Base-by-base conservation (phyloP, 371 early-diverging fungal genomes). In the Rhizopus stolonifer region DNA sequence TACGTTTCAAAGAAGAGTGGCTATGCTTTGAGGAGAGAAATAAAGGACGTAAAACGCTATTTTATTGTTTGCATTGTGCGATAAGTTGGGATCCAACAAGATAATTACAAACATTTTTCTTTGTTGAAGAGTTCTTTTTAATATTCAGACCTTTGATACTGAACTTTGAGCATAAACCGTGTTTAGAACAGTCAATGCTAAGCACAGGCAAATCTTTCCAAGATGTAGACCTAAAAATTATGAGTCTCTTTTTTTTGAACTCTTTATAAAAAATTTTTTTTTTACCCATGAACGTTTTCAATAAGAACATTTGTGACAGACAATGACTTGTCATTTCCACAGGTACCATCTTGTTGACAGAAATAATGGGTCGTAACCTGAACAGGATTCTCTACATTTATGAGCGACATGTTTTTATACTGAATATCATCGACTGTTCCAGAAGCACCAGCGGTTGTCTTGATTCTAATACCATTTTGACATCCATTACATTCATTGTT, bases 391-490 rank as follows among this genome's bases (percentile, higher is more conserved):
- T 70, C 67, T 10, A 29, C 58, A 23, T 49, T 56, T n/a, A 45
- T 38, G 21, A 70, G 49, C 7, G 48, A 26, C 9, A 64, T 46
- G 22, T 64, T 44, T 29, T 64, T 23, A n/a, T 54, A 70, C 13
- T 49, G 60, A 43, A 70, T 49, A 22, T 58, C 52, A 17, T 36
- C 39, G 17, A 70, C 67, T 4, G 52, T 31, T 7, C 70, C 67
- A 32, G 58, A 58, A 22, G 67, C 70, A 9, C 70, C 70, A 8
- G 64, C 53, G 64, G 64, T 64, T 10, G 67, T 67, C 65, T 70
- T 70, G 60, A 70, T 67, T 52, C 69, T 55, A 21, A 70, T 51
- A 59, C 71, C 71, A 32, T 67, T 70, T 53, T 67, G 67, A 42
- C 71, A 70, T 34, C 64, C 49, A 31, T 47, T 54, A 50, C 71